Base-by-base conservation (phyloP, 345 rosid species). In the Arabis alpina region DNA sequence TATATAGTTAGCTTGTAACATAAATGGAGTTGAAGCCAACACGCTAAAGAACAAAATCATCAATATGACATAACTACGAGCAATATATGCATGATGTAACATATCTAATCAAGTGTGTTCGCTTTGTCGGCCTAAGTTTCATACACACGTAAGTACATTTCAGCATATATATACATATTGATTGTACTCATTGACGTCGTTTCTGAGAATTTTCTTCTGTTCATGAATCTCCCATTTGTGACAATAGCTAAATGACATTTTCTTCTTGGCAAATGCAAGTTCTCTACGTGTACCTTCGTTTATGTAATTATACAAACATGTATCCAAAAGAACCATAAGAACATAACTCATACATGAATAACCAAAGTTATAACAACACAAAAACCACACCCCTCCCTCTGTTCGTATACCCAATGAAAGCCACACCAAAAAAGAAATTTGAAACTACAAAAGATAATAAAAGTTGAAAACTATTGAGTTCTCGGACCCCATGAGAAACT, bases 401-500 rank as follows among this genome's bases (percentile, higher is more conserved):
- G 47, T 56, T 61, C 61, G 74, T 75, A 75, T 75, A 75, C 64
- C 74, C 58, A 75, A 39, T 67, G 58, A 75, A 61, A 75, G 59
- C 74, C 74, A 68, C 63, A 61, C 40, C 69, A 49, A 61, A 45
- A 50, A 64, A 66, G 55, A 60, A 52, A 74, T 32, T 54, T 52
- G 68, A 74, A 68, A 74, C 74, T 44, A 54, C 28, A 68, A 59
- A 61, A 34, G 53, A 59, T 51, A 43, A 28, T 9, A 54, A 39
- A 61, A 61, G 53, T 43, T 36, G 64, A 75, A 75, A 68, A 52
- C 44, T 68, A 45, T 34, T 43, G 58, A 61, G 70, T 68, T 61
- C 69, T 61, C 70, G 8, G 39, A 54, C 70, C 74, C 70, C 64
- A 61, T 61, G 74, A 68, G 60, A 75, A 61, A 47, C 74, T 16